Evolutionary conservation across 2,329 filamentous ascomycete genomes (phyloP).

Genomic region (Phyllosticta paracitricarpa): DNA sequence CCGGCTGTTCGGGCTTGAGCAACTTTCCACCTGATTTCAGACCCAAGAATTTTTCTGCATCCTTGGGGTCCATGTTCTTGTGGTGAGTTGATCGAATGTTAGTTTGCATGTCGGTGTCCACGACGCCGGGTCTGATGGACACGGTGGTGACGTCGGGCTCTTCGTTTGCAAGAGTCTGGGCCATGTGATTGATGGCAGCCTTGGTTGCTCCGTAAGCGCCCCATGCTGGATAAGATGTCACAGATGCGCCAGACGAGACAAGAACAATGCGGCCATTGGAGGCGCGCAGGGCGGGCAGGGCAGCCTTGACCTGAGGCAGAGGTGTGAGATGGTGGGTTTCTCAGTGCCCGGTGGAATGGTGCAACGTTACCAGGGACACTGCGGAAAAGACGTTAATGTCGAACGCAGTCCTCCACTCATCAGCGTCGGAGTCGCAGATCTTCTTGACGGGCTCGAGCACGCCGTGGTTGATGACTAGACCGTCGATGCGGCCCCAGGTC

Average conservation of each 20-base stretch:
- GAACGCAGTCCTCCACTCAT: constrained; percentile 67
- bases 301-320: constrained; percentile 52
- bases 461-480: constrained; percentile 81
- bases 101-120: constrained; percentile 87
- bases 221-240: constrained; percentile 56
- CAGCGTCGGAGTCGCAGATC: constrained; percentile 55
- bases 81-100: constrained; percentile 65
- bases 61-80: constrained; percentile 47
- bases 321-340: constrained; percentile 11
- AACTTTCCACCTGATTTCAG: constrained; percentile 62
- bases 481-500: constrained; percentile 65
- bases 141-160: constrained; percentile 67
- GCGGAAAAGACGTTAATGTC: constrained; percentile 83
- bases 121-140: constrained; percentile 65
- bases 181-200: constrained; percentile 72
- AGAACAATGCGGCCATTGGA: constrained; percentile 64
- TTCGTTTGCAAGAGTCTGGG: constrained; percentile 61
- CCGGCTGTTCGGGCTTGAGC: constrained; percentile 73
- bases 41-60: constrained; percentile 55
- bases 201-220: constrained; percentile 73
- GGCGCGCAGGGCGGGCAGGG: constrained; percentile 58
- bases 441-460: constrained; percentile 64
- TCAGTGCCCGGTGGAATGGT: constrained; percentile 20
- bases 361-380: constrained; percentile 54
- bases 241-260: constrained; percentile 63